phyloP scores from a whole-genome alignment of 495 filamentous ascomycete genomes.

The Umbilicaria muhlenbergii region DNA sequence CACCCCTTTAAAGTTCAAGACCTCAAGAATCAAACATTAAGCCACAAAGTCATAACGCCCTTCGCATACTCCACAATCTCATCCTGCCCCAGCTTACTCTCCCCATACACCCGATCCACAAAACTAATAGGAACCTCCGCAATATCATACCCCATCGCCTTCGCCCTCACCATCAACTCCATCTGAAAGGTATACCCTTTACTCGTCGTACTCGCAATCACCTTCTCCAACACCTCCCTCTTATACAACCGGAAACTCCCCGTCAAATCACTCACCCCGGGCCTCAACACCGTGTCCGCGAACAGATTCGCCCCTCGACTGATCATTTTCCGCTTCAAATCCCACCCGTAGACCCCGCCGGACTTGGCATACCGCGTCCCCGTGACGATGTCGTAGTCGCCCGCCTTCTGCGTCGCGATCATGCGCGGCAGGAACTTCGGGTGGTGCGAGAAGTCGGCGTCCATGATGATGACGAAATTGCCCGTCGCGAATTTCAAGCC shows the following conservation, averaged over 20 bases:
- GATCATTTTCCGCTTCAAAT: conserved; percentile 89
- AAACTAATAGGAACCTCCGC: conserved; percentile 92
- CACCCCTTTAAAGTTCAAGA: no score
- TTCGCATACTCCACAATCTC: conserved; percentile 98
- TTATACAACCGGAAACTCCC: conserved; percentile 93
- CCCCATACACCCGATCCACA: conserved; percentile 88
- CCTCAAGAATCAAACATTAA: conserved; percentile 46
- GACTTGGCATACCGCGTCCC: conserved; percentile 78
- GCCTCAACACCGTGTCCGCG: conserved; percentile 82
- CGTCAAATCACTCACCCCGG: conserved; percentile 92
- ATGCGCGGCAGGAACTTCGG: conserved; percentile 89
- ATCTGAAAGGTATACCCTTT: conserved; percentile 99
- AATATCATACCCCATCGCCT: conserved; percentile 79
- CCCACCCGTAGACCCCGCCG: conserved; percentile 91
- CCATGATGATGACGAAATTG: conserved; percentile 98
- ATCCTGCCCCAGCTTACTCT: conserved; percentile 83
- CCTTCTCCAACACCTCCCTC: conserved; percentile 72
- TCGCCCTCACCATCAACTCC: conserved; percentile 91
- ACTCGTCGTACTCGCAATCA: conserved; percentile 71
- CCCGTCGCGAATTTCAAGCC: conserved; percentile 75
- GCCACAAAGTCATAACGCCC: conserved; percentile 79
- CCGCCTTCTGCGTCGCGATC: conserved; percentile 55
- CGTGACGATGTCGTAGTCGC: conserved; percentile 85
- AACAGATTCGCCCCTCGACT: conserved; percentile 84
- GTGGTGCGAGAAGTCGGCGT: conserved; percentile 98